A percentile compares a stretch with the other conserved stretches of the same genome.
These are phyloP conservation scores for Tuber magnatum DNA, from an alignment of 495 filamentous ascomycete genomes.

Conservation along the genomic window DNA sequence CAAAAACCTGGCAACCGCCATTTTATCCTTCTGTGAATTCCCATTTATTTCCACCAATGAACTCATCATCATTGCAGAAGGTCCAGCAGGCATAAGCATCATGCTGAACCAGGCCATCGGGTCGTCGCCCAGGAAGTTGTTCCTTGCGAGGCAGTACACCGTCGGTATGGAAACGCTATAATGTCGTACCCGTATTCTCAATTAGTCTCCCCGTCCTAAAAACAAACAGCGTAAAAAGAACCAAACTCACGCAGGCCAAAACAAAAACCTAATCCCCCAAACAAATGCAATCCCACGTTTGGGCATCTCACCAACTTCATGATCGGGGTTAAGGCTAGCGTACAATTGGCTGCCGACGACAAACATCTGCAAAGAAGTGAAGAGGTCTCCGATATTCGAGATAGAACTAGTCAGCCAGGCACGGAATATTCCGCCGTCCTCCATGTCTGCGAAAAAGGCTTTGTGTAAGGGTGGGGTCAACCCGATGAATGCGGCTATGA, in stretches of 20 bases:
- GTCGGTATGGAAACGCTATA: conserved; percentile 48
- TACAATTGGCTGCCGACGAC: conserved; percentile 65
- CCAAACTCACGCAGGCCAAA: conserved; percentile 54
- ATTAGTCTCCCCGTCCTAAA: neutral
- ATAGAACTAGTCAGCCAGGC: conserved; percentile 65
- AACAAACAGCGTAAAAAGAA: neutral
- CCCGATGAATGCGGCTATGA: conserved; percentile 56
- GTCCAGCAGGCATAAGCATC: conserved; percentile 72
- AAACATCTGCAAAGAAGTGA: conserved; percentile 64
- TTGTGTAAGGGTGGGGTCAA: conserved; percentile 56
- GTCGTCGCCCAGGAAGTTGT: conserved; percentile 54
- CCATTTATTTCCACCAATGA: conserved; percentile 60
- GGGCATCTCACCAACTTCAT: conserved; percentile 47
- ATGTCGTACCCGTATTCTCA: neutral
- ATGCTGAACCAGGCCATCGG: conserved; percentile 69
- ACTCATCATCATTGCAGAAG: conserved; percentile 62
- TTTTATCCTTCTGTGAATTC: conserved; percentile 54
- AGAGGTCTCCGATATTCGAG: conserved; percentile 61
- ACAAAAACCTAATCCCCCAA: conserved; percentile 55
- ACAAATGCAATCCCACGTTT: conserved; percentile 51
- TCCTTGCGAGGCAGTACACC: conserved; percentile 56
- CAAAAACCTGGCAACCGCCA: conserved; percentile 63
- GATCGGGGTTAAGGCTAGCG: conserved; percentile 49
- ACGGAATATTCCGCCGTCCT: conserved; percentile 62
- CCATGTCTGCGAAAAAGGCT: conserved; percentile 57